Evolutionary conservation across 2,329 filamentous ascomycete genomes (phyloP).

Genomic region (Coniosporium tulheliwenetii): DNA sequence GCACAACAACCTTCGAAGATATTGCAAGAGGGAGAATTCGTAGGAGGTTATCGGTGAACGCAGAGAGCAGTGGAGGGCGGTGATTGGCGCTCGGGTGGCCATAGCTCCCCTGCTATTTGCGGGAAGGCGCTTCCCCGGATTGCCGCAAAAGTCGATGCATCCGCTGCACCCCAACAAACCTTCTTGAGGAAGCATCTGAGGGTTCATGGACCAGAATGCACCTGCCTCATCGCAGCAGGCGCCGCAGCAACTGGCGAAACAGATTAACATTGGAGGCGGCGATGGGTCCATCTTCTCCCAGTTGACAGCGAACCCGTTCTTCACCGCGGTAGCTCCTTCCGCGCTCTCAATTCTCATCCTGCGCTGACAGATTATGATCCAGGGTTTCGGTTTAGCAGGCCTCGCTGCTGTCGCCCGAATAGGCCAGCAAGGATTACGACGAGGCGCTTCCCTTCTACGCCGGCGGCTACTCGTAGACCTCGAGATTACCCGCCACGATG

Average conservation of each 20-base stretch:
- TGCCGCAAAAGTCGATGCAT: no score
- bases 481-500: slow-evolving; percentile 87
- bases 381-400: slow-evolving; percentile 76
- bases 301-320: slow-evolving; percentile 35
- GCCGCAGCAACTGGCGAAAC: slow-evolving; percentile 19
- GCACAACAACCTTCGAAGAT: no score
- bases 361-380: neutral
- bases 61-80: no score
- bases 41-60: no score
- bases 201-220: slow-evolving; percentile 18
- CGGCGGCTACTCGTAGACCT: slow-evolving; percentile 84
- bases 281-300: slow-evolving; percentile 26
- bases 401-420: slow-evolving; percentile 71
- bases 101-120: no score
- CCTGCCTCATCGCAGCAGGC: slow-evolving; percentile 7
- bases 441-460: slow-evolving; percentile 58
- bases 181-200: neutral
- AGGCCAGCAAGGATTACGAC: slow-evolving; percentile 60
- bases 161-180: no score
- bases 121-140: no score
- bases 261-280: slow-evolving; percentile 15
- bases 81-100: no score
- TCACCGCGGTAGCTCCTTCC: slow-evolving; percentile 40
- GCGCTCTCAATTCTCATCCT: slow-evolving; percentile 21
- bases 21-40: no score